Evolutionary conservation across 345 rosid genomes (phyloP).

Genomic region (Carallia brachiata): DNA sequence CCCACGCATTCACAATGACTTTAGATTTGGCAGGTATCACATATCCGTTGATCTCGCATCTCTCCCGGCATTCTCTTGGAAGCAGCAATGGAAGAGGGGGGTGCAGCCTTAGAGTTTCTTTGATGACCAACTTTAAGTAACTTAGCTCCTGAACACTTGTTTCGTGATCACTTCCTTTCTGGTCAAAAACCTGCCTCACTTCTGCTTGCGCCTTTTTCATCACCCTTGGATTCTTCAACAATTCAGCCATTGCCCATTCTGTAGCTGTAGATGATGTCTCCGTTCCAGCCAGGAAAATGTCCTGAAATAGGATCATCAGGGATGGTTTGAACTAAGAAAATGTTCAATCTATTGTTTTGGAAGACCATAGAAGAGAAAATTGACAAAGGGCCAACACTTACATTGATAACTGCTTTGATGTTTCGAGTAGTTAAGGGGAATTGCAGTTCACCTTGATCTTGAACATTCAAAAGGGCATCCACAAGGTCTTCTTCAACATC

Average conservation of each 20-base stretch:
- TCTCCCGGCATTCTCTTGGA: constrained; percentile 15
- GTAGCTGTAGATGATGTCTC: constrained; percentile 21
- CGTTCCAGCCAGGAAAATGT: constrained; percentile 22
- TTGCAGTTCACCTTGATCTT: not conserved
- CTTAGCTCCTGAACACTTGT: not conserved
- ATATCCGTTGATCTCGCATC: constrained; percentile 15
- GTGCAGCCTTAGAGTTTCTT: constrained; percentile 8
- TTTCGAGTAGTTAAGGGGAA: not conserved
- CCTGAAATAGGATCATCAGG: constrained; percentile 11
- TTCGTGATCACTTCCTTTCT: constrained; percentile 20
- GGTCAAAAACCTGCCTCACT: constrained; percentile 15
- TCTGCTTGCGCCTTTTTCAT: constrained; percentile 29
- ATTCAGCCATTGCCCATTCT: constrained; percentile 28
- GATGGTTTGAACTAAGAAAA: too few relatives aligned
- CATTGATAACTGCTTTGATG: not conserved
- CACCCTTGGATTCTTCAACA: constrained; percentile 24
- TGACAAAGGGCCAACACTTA: not conserved
- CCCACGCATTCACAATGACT: constrained; percentile 9
- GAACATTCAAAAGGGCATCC: not conserved
- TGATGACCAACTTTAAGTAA: constrained; percentile 2
- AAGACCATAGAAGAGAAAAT: too few relatives aligned
- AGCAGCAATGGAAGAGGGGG: constrained; percentile 6
- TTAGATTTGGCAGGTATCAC: constrained; percentile 3
- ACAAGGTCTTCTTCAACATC: not conserved
- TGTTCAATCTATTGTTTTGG: too few relatives aligned